phyloP scores from a whole-genome alignment of 106 monocot genomes.

The Allium sativum region DNA sequence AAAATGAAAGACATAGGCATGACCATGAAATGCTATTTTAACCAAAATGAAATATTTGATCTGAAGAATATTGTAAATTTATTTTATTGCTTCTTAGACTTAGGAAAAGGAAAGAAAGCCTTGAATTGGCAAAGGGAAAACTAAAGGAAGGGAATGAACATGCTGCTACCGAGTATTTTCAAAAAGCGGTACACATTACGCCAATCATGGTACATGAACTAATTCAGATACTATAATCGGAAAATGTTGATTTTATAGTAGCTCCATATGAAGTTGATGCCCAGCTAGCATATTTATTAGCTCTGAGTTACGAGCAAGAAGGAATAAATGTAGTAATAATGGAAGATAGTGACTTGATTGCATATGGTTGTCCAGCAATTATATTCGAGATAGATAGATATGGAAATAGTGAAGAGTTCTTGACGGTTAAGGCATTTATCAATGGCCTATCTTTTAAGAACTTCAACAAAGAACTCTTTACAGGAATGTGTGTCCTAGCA shows the following conservation, averaged over 20 bases:
- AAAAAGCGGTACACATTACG: too few relatives aligned
- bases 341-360: conserved; percentile 87
- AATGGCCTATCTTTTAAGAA: conserved; percentile 47
- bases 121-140: conserved; percentile 49
- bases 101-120: conserved; percentile 58
- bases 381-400: conserved; percentile 84
- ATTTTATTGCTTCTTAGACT: conserved; percentile 9
- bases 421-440: conserved; percentile 40
- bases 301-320: conserved; percentile 45
- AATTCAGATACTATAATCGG: conserved; percentile 54
- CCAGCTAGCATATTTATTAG: conserved; percentile 71
- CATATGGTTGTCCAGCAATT: conserved; percentile 63
- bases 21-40: not conserved
- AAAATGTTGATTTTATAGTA: conserved; percentile 68
- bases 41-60: not conserved
- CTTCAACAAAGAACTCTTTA: conserved; percentile 64
- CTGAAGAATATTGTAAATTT: not conserved
- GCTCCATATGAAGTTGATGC: conserved; percentile 98
- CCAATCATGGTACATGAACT: too few relatives aligned
- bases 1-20: conserved; percentile 41
- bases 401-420: conserved; percentile 81
- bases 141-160: conserved; percentile 38
- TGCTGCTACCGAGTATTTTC: conserved; percentile 58
- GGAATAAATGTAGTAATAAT: conserved; percentile 82
- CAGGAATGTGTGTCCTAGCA: conserved; percentile 84